Evolutionary conservation across 129 eudicot genomes (phyloP), one percentile per base, ranked within the genome.

Genomic region (Centella asiatica): DNA sequence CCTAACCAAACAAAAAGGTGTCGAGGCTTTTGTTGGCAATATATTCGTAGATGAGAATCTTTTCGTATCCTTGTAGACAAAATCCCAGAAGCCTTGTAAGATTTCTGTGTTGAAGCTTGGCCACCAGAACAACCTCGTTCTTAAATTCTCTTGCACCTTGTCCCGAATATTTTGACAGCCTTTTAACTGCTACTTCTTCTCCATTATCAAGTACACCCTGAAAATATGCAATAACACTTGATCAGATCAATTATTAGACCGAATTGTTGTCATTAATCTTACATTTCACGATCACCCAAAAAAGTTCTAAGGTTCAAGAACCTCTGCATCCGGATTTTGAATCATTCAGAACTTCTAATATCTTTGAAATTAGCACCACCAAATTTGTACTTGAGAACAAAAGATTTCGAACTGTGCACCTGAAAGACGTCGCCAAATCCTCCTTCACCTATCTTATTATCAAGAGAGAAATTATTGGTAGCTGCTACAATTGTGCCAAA

Each of bases 381-480:
- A n/a, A n/a, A n/a, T n/a, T n/a, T 36, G 40, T 36, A 36, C 11
- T 8, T 36, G 1, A 36, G 46, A 11, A 9, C 17, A 15, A 26
- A 34, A 9, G 9, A 34, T 34, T 42, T 11, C 46, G 2, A 14
- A 14, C 1, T 42, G 11, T 12, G 46, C 63, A 77, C 82, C 78
- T 77, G 72, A 36, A 66, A 77, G 27, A 77, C 74, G 2, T 62
- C 55, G 36, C n/a, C n/a, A n/a, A n/a, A n/a, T n/a, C n/a, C n/a
- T n/a, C n/a, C n/a, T n/a, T n/a, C n/a, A n/a, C n/a, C 77, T 26
- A 76, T 65, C 57, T 71, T 76, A 58, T 71, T 70, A 17, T 61
- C 69, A 33, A 13, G 12, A 22, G 34, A 63, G 63, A 75, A 75
- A 26, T 64, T 69, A 1, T 75, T 63, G 1, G 80, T 76, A 47